phyloP scores from a whole-genome alignment of 768 basidiomycete genomes.

The Xerocomus potaroensis region DNA sequence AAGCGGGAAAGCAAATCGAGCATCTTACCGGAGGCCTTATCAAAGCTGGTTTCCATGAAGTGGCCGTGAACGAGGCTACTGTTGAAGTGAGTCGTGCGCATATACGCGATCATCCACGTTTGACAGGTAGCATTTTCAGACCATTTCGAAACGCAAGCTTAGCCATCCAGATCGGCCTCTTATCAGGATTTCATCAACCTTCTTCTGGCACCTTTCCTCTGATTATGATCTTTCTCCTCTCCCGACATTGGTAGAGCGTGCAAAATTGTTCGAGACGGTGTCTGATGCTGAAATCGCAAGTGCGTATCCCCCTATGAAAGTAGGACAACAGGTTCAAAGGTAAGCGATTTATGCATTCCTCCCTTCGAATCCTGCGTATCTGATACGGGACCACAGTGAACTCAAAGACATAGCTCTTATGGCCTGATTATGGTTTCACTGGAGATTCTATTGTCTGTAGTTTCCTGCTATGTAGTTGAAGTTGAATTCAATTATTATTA shows the following conservation, averaged over 20 bases:
- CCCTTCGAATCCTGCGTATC: background rate
- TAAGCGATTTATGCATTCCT: slow-evolving; percentile 33
- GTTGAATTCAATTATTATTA: slow-evolving; percentile 33
- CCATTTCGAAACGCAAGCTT: slow-evolving; percentile 55
- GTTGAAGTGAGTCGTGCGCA: slow-evolving; percentile 46
- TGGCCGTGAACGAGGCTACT: slow-evolving; percentile 83
- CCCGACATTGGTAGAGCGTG: slow-evolving; percentile 45
- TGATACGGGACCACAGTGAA: slow-evolving; percentile 47
- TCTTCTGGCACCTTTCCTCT: slow-evolving; percentile 92
- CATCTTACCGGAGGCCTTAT: slow-evolving; percentile 80
- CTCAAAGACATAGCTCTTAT: slow-evolving; percentile 78
- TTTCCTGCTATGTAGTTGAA: slow-evolving; percentile 19
- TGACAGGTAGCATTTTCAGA: slow-evolving; percentile 34
- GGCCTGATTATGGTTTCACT: slow-evolving; percentile 40
- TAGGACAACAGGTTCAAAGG: slow-evolving; percentile 86
- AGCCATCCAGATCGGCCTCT: slow-evolving; percentile 72
- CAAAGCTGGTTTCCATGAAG: slow-evolving; percentile 93
- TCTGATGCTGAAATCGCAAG: slow-evolving; percentile 21
- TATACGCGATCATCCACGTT: background rate
- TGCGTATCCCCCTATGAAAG: slow-evolving; percentile 71
- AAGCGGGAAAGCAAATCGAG: slow-evolving; percentile 95
- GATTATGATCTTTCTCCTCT: slow-evolving; percentile 75
- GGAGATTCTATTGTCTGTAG: background rate
- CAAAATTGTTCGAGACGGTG: slow-evolving; percentile 42
- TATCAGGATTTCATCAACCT: slow-evolving; percentile 94